phyloP scores from a whole-genome alignment of 2,329 filamentous ascomycete species.

The Penicillium sp. region DNA sequence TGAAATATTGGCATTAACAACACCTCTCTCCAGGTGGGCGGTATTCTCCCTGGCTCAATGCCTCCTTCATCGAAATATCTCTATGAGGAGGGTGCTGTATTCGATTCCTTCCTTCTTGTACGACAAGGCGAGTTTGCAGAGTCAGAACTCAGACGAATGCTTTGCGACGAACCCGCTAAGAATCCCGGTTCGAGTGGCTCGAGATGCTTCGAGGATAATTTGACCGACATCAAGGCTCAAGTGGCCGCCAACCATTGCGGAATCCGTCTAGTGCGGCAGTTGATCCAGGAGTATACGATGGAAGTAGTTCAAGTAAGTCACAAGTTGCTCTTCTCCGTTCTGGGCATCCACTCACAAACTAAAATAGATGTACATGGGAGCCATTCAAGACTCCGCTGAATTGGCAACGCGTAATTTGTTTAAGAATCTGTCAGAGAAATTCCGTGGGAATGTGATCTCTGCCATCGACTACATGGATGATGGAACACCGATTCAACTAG shows the following conservation, averaged over 20 bases:
- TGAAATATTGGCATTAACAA: not conserved
- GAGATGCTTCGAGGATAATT: slow-evolving; percentile 73
- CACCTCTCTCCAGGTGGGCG: slow-evolving; percentile 5
- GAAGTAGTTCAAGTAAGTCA: slow-evolving; percentile 66
- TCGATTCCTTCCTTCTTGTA: slow-evolving; percentile 53
- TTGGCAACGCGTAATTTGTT: slow-evolving; percentile 57
- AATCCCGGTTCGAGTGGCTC: slow-evolving; percentile 73
- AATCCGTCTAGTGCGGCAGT: slow-evolving; percentile 69
- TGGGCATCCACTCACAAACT: not conserved
- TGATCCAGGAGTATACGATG: slow-evolving; percentile 75
- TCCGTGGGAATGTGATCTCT: not conserved
- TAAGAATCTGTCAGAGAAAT: slow-evolving; percentile 48
- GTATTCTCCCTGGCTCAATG: slow-evolving; percentile 69
- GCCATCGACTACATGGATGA: slow-evolving; percentile 82
- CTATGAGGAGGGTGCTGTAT: slow-evolving; percentile 57
- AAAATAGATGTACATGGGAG: slow-evolving; percentile 44
- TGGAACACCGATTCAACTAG: slow-evolving; percentile 72
- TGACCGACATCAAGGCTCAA: slow-evolving; percentile 80
- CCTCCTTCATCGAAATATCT: slow-evolving; percentile 47
- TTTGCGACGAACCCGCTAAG: slow-evolving; percentile 68
- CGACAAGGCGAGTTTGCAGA: slow-evolving; percentile 68
- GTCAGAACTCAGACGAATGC: slow-evolving; percentile 69
- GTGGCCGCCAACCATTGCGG: slow-evolving; percentile 82
- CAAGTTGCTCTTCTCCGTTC: not conserved
- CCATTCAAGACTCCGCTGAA: slow-evolving; percentile 72